phyloP scores from a whole-genome alignment of 257 asterid species.

The Phtheirospermum japonicum region DNA sequence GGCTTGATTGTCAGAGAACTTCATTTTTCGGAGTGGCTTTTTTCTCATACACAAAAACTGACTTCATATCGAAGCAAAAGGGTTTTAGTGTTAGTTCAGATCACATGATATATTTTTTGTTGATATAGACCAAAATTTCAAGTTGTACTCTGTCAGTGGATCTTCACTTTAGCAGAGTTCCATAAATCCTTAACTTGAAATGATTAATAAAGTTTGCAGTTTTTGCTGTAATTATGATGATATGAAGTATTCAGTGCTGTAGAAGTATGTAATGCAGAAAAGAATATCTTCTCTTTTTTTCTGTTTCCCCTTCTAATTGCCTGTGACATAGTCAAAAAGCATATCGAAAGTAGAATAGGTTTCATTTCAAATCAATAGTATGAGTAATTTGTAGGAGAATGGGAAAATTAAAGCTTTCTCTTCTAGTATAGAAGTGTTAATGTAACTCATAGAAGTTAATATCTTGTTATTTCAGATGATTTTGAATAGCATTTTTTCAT shows the following conservation, averaged over 20 bases:
- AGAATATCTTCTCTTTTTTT: background rate
- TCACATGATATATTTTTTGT: conserved; percentile 7
- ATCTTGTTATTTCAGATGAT: conserved; percentile 21
- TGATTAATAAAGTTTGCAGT: background rate
- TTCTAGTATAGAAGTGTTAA: conserved; percentile 2
- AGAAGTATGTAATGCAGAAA: background rate
- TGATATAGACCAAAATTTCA: background rate
- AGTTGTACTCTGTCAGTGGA: background rate
- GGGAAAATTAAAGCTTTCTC: conserved; percentile 2
- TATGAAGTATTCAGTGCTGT: background rate
- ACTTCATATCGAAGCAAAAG: background rate
- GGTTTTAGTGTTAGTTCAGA: background rate
- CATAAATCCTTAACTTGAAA: background rate
- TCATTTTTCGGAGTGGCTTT: background rate
- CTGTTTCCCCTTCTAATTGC: conserved; percentile 8
- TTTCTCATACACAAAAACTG: background rate
- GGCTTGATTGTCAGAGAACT: background rate
- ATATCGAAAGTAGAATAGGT: background rate
- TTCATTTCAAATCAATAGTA: background rate
- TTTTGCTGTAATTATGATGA: background rate
- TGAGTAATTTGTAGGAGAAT: conserved; percentile 3
- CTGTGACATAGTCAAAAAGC: conserved; percentile 5
- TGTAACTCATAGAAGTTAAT: conserved; percentile 20
- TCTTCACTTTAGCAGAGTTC: conserved; percentile 2
- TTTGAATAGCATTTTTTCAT: background rate